Base-by-base conservation (phyloP, 768 basidiomycete species). In the Leccinellum luteum region DNA sequence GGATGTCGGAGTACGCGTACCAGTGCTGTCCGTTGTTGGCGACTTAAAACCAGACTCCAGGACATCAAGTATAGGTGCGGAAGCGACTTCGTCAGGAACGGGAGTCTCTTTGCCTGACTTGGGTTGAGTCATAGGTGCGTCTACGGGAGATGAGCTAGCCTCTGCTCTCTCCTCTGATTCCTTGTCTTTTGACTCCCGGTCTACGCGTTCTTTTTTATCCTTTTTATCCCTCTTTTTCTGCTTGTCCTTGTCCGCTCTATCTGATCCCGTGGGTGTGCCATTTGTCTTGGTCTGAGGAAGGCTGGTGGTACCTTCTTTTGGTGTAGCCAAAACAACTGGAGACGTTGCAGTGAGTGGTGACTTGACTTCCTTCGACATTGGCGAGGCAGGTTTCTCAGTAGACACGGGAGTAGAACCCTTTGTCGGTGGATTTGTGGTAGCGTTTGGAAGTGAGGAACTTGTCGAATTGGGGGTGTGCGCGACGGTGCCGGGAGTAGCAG, bases 1-100 rank as follows among this genome's bases (percentile, higher is more conserved):
- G 34, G 80, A 80, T 53, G 85, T 89, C 19, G 92, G 92, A 27
- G 92, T 92, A 55, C 90, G 81, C 23, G 77, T 74, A 9, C 89
- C 89, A 0, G 81, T 70, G 31, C 83, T 83, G 53, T 85, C 85
- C 27, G 82, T 80, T 15, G 75, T 74, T 15, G 84, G 83, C 15
- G 81, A 84, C 69, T 84, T 87, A 53, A 79, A 68, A 49, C 77
- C 80, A 56, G 52, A 38, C 17, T 71, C 68, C 12, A 58, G 45
- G 12, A 52, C 67, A 25, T 72, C 70, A 27, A 74, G 66, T 4
- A 63, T 66, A 10, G 71, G 60, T 3, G 61, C 66, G 35, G 64
- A 62, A 35, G 54, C 48, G 32, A 60, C 48, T 35, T 75, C 64
- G 19, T 67, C 70, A n/a, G 64, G 58, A 27, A 66, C 51, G 3